phyloP scores from a whole-genome alignment of 331 rosid species.

The Quercus tomentella region DNA sequence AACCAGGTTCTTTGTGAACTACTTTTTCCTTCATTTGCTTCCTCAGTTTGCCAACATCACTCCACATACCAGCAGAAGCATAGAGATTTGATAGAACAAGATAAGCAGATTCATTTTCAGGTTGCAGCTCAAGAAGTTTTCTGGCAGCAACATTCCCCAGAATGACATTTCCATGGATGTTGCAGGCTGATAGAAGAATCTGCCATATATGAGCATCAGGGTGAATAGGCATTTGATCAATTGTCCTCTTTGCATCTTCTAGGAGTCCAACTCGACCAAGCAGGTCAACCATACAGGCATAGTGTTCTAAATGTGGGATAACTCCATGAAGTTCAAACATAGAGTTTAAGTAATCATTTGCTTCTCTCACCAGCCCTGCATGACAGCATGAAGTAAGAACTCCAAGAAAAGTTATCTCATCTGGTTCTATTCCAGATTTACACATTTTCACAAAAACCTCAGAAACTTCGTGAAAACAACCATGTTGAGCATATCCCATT shows the following conservation, averaged over 20 bases:
- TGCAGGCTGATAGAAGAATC: conserved; percentile 4
- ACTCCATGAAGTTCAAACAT: conserved; percentile 5
- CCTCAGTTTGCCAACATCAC: neutral
- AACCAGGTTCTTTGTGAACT: neutral
- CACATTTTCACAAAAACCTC: neutral
- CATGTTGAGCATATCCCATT: conserved; percentile 14
- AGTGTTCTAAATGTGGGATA: neutral
- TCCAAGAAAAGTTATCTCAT: conserved; percentile 7
- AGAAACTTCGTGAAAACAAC: neutral
- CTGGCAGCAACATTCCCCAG: neutral
- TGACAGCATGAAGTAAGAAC: conserved; percentile 5
- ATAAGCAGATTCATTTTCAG: conserved; percentile 1
- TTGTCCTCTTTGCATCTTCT: conserved; percentile 9
- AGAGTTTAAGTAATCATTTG: neutral
- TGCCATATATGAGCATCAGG: conserved; percentile 12
- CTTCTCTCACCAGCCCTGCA: conserved; percentile 13
- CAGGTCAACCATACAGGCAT: conserved; percentile 8
- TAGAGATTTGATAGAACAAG: neutral
- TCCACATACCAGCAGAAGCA: conserved; percentile 4
- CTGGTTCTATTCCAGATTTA: neutral
- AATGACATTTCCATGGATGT: neutral
- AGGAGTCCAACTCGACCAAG: conserved; percentile 2
- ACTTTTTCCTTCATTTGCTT: neutral
- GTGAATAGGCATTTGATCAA: conserved; percentile 1
- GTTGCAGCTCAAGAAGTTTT: conserved; percentile 1